Base-by-base conservation (phyloP, 2,329 filamentous ascomycete genomes). In the Ophiosphaerella narmari region DNA sequence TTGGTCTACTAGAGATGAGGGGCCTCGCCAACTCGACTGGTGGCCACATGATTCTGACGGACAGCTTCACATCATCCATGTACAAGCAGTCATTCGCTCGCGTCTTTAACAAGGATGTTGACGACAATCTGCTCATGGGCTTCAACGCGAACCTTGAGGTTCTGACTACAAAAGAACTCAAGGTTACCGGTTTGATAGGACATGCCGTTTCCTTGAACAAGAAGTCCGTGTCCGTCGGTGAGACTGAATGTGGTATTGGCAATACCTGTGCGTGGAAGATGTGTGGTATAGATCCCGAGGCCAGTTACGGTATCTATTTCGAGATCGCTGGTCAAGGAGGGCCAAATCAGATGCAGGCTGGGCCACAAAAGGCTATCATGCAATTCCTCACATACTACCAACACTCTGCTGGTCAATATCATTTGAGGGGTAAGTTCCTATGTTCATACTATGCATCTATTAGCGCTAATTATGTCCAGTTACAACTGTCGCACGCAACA, bases 251-350 rank as follows among this genome's bases (percentile, higher is more conserved):
- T 66, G 94, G 94, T 67, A 97, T 99, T 64, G 94, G 94, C 59
- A 97, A 97, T 72, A 99, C 94, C 1, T 97, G 93, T 75, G 93
- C 92, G 3, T 99, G 94, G 94, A 99, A 99, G 78, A 97, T 99
- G 93, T 97, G 94, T 67, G 92, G 91, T 61, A 97, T 99, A 61
- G 92, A 97, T 65, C 94, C 94, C 9, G 88, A 86, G 47, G 86
- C 94, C 29, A 97, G 91, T 67, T 97, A 97, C 66, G 94, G 91
- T 54, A 84, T 99, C 56, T 99, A 97, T 77, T 99, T 97, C 65
- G 94, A 99, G 74, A 95, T 99, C 70, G 93, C 94, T 39, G 91
- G 89, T 64, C 94, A 97, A 76, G 91, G 91, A 32, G 91, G 91
- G 7, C 89, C 91, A 13, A 83, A 89, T 41, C 86, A 90, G 57